Conservation (phyloP, 2,329 filamentous ascomycete species). For the Blastomyces silverae region DNA sequence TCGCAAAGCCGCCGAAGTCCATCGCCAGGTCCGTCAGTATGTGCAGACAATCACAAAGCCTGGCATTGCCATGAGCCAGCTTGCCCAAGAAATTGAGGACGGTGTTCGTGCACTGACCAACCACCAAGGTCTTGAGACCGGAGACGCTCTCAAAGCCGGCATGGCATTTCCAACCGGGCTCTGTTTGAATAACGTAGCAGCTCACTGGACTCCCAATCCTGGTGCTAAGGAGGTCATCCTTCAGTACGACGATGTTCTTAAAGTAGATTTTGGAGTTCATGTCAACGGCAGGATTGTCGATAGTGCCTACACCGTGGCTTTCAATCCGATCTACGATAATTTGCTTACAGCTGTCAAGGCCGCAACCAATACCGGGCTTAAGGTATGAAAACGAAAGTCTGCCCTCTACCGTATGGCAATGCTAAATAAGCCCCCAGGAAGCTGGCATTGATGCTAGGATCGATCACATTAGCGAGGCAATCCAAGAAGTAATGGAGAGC, state of each 20-base stretch:
- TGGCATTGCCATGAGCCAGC: conserved; percentile 44
- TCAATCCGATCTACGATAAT: conserved; percentile 67
- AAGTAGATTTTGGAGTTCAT: conserved; percentile 76
- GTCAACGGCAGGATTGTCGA: conserved; percentile 75
- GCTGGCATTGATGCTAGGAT: conserved; percentile 53
- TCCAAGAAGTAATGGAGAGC: conserved; percentile 57
- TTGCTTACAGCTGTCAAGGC: conserved; percentile 66
- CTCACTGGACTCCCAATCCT: conserved; percentile 53
- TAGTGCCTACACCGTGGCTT: conserved; percentile 71
- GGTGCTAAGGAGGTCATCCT: conserved; percentile 63
- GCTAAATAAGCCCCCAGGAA: conserved; percentile 29
- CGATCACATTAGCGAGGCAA: conserved; percentile 50
- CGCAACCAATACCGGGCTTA: conserved; percentile 59
- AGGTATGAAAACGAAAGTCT: conserved; percentile 28
- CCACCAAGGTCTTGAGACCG: conserved; percentile 48
- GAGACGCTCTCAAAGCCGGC: conserved; percentile 46
- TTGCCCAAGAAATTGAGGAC: conserved; percentile 51
- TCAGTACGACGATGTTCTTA: conserved; percentile 68
- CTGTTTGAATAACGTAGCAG: conserved; percentile 48
- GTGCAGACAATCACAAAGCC: conserved; percentile 45
- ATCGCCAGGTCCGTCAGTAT: conserved; percentile 50
- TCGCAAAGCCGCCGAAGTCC: conserved; percentile 51
- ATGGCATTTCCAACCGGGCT: conserved; percentile 53
- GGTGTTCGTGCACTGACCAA: conserved; percentile 47
- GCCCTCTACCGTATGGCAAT: neutral